phyloP scores from a whole-genome alignment of 2,329 filamentous ascomycete genomes.

The Cladorrhinum sp. region DNA sequence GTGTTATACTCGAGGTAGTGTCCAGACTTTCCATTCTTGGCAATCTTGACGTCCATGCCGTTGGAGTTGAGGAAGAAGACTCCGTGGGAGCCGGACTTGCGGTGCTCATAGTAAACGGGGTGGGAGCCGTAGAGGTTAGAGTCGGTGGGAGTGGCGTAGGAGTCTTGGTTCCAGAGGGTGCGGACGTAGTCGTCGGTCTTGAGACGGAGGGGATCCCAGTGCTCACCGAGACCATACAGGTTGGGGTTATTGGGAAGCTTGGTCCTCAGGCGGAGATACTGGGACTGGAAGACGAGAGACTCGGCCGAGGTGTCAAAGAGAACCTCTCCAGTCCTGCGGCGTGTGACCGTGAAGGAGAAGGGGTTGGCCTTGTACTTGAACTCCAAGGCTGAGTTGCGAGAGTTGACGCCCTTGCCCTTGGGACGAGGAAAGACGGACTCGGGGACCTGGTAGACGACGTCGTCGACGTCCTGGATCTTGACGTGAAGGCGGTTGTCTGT shows the following conservation, averaged over 20 bases:
- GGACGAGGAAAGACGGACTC: conserved; percentile 66
- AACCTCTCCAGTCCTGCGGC: conserved; percentile 43
- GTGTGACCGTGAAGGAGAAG: conserved; percentile 42
- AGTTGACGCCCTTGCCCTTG: conserved; percentile 25
- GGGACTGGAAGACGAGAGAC: conserved; percentile 69
- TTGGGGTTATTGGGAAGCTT: conserved; percentile 65
- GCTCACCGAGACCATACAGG: conserved; percentile 77
- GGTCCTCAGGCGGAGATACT: conserved; percentile 72
- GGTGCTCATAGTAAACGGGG: conserved; percentile 72
- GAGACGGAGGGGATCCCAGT: conserved; percentile 67
- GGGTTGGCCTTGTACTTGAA: conserved; percentile 40
- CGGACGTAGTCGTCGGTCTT: conserved; percentile 67
- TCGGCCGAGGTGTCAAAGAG: conserved; percentile 69
- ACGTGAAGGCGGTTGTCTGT: conserved; percentile 68
- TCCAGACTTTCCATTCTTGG: conserved; percentile 54
- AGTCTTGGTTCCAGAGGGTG: conserved; percentile 67
- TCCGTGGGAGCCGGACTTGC: conserved; percentile 55
- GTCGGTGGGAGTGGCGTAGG: conserved; percentile 57
- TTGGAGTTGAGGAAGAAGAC: conserved; percentile 72
- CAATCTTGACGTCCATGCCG: conserved; percentile 74
- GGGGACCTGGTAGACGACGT: conserved; percentile 72
- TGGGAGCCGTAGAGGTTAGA: conserved; percentile 71
- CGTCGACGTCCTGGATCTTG: conserved; percentile 68
- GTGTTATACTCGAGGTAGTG: conserved; percentile 79
- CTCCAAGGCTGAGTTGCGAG: conserved; percentile 44